phyloP scores from a whole-genome alignment of 352 stramenopile genomes.

The Phytopythium delawarense region DNA sequence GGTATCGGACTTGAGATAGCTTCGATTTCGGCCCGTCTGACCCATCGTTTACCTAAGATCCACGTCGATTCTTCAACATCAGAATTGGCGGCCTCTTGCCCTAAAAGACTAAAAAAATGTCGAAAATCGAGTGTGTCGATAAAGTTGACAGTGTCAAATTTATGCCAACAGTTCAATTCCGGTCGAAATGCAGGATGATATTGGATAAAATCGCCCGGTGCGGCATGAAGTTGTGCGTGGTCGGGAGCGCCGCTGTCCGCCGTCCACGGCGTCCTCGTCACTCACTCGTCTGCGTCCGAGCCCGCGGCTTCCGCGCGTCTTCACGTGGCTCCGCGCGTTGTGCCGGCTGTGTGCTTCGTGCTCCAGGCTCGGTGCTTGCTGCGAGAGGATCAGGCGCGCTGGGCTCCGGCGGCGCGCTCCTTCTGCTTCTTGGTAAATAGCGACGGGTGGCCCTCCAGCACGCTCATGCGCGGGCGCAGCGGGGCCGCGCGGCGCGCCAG shows the following conservation, averaged over 20 bases:
- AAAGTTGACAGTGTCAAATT: too few species aligned
- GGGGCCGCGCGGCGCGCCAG: conserved; percentile 46
- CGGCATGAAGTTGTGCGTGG: too few species aligned
- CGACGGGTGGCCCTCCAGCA: conserved; percentile 61
- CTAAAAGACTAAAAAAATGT: too few species aligned
- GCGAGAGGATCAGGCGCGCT: conserved; percentile 8
- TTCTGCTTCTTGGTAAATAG: conserved; percentile 80
- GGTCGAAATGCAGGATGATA: conserved; percentile 1
- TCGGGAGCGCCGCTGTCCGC: too few species aligned
- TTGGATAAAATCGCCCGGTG: not conserved
- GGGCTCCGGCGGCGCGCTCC: conserved; percentile 9
- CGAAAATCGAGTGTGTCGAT: too few species aligned
- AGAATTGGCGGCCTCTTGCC: not conserved
- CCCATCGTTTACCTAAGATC: not conserved
- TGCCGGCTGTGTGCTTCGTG: too few species aligned
- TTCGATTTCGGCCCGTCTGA: too few species aligned
- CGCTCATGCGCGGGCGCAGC: conserved; percentile 52
- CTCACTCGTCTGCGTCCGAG: not conserved
- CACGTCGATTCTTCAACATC: not conserved
- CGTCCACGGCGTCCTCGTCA: not conserved
- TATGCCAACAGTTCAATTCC: too few species aligned
- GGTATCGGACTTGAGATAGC: too few species aligned
- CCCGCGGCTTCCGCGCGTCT: not conserved
- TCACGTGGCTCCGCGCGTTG: not conserved
- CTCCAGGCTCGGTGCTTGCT: too few species aligned